A percentile compares a stretch with the other conserved stretches of the same genome.
These are phyloP conservation scores for Cordyceps farinosa DNA, from an alignment of 2,329 filamentous ascomycete genomes.

Conservation along the genomic window DNA sequence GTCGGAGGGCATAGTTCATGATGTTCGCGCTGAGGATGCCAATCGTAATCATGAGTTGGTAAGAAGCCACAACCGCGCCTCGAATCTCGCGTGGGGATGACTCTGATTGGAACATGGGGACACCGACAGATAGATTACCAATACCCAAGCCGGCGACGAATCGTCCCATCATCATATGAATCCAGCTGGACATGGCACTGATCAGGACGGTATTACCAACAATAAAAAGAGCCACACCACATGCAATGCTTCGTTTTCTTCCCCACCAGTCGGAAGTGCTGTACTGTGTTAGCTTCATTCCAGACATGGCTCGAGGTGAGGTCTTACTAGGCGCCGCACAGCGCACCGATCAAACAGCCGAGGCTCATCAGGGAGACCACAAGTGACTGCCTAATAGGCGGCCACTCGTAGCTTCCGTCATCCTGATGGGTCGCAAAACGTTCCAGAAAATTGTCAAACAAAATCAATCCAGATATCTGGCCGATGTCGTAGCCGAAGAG, in stretches of 20 bases:
- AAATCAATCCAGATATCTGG: constrained; percentile 51
- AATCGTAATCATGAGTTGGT: constrained; percentile 70
- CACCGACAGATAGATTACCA: constrained; percentile 61
- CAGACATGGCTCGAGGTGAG: too few relatives aligned
- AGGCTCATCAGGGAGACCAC: constrained; percentile 56
- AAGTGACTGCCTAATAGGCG: constrained; percentile 44
- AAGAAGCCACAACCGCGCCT: constrained; percentile 63
- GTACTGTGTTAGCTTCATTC: constrained; percentile 16
- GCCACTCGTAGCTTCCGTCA: constrained; percentile 38
- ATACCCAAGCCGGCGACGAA: constrained; percentile 65
- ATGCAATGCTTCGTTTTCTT: constrained; percentile 51
- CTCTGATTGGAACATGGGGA: constrained; percentile 66
- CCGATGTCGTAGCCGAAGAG: constrained; percentile 63
- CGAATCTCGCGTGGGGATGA: constrained; percentile 59
- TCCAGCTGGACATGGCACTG: constrained; percentile 54
- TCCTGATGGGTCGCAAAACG: constrained; percentile 49
- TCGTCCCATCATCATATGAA: constrained; percentile 63
- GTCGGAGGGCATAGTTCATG: constrained; percentile 50
- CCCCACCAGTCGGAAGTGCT: constrained; percentile 55
- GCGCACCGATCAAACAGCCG: constrained; percentile 52
- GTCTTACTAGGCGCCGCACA: constrained; percentile 46
- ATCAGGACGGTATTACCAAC: constrained; percentile 66
- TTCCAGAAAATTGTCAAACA: constrained; percentile 51
- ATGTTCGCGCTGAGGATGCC: constrained; percentile 59
- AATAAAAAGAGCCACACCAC: constrained; percentile 55